phyloP scores from a whole-genome alignment of 805 yeast species.

The Komagataella ulmi region DNA sequence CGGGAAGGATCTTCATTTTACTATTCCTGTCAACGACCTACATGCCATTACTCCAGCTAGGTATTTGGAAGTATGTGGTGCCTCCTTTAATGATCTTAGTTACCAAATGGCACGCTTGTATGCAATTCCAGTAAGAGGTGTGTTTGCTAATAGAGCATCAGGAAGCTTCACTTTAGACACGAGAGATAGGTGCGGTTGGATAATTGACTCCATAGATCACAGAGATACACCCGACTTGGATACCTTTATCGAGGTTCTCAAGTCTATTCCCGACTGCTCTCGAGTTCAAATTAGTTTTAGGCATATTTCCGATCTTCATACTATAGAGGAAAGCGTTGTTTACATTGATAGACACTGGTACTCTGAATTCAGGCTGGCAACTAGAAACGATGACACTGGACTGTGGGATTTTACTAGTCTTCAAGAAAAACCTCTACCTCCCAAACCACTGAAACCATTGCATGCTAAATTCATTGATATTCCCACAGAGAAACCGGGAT shows the following conservation, averaged over 20 bases:
- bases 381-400: slow-evolving; percentile 42
- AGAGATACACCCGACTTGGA: slow-evolving; percentile 63
- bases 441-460: slow-evolving; percentile 37
- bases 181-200: slow-evolving; percentile 62
- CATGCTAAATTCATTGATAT: slow-evolving; percentile 60
- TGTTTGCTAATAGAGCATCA: slow-evolving; percentile 62
- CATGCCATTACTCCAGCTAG: slow-evolving; percentile 76
- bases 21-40: slow-evolving; percentile 54
- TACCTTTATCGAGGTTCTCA: slow-evolving; percentile 67
- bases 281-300: slow-evolving; percentile 61
- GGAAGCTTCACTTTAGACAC: slow-evolving; percentile 58
- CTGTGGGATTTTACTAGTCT: slow-evolving; percentile 39
- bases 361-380: slow-evolving; percentile 54
- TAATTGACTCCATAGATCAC: slow-evolving; percentile 68
- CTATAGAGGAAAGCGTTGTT: slow-evolving; percentile 52
- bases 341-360: slow-evolving; percentile 82
- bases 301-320: slow-evolving; percentile 70
- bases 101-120: slow-evolving; percentile 82
- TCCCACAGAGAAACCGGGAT: slow-evolving; percentile 41
- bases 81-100: slow-evolving; percentile 72
- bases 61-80: slow-evolving; percentile 76
- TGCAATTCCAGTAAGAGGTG: slow-evolving; percentile 78
- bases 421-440: slow-evolving; percentile 51
- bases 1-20: slow-evolving; percentile 40
- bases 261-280: slow-evolving; percentile 59